Base-by-base conservation (phyloP, 441 rosid genomes). In the Eutrema salsugineum region DNA sequence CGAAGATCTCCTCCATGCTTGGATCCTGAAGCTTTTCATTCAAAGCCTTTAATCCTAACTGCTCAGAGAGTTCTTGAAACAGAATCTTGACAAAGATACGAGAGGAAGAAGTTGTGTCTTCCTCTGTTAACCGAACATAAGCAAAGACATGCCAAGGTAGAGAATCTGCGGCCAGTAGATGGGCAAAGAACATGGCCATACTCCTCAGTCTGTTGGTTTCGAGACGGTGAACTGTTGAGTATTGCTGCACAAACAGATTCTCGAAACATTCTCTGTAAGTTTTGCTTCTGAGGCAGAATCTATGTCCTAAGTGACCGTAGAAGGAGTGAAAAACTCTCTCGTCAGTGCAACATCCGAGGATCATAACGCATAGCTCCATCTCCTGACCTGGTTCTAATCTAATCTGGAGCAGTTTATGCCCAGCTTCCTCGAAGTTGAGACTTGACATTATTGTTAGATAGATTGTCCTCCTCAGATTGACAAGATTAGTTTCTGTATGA, bases 381-480 rank as follows among this genome's bases (percentile, higher is more conserved):
- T 89, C 96, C 79, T 93, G 94, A 64, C 94, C 94, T 7, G 91
- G 87, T 83, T 89, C 87, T 17, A 93, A 81, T 77, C 86, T 87
- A 67, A 93, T 87, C 63, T 87, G 85, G 79, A 87, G 61, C 12
- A 93, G 79, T 63, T 89, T 93, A 79, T 93, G 96, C 30, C 93
- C 93, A 42, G 96, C 91, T 83, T 93, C 98, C 80, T 93, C 98
- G 39, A 91, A 93, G 68, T 83, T 89, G 47, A 88, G 93, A 80
- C 94, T 87, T 16, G 97, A 91, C 94, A 93, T 89, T 61, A 93
- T 88, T 4, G 97, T 89, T 6, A 84, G 79, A 75, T 89, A 91
- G 44, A 91, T 88, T 54, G 87, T 86, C 75, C 94, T 87, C 38
- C 96, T 85, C 28, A 91, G 91, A 75, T 85, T 87, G 6, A 91